Percentiles rank a stretch among this genome's conserved stretches.
Evolutionary conservation across 257 asterid species (phyloP).

Genomic region (Solanum bukasovii): DNA sequence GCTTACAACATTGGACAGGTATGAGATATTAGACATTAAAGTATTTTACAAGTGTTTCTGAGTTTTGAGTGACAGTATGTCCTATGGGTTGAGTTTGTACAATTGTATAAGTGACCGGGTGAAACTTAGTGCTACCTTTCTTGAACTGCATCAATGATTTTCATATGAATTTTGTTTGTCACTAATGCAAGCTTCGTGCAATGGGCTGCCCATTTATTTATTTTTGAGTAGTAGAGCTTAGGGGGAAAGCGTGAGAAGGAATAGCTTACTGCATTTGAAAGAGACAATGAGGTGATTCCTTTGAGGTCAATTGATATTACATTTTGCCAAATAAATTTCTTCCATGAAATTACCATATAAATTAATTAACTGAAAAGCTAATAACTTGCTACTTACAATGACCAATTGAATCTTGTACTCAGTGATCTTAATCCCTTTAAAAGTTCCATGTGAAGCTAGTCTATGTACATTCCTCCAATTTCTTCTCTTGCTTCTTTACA

Average conservation of each 20-base stretch:
- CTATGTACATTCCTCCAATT: neutral
- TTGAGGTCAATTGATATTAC: neutral
- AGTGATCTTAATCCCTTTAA: neutral
- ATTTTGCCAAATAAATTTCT: neutral
- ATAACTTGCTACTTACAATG: neutral
- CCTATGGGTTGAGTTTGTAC: neutral
- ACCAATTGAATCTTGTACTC: neutral
- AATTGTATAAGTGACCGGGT: neutral
- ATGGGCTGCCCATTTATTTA: neutral
- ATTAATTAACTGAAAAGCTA: neutral
- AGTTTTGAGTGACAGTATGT: neutral
- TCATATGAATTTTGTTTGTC: neutral
- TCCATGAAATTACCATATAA: neutral
- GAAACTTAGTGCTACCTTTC: neutral
- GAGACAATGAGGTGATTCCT: neutral
- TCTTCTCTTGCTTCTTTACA: neutral
- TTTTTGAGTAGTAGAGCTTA: neutral
- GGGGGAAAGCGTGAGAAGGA: neutral
- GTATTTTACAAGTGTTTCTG: neutral
- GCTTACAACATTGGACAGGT: slow-evolving; percentile 98
- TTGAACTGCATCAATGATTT: neutral
- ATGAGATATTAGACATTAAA: slow-evolving; percentile 6
- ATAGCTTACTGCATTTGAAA: neutral
- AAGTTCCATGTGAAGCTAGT: neutral
- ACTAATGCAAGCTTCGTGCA: neutral